Evolutionary conservation across 441 rosid species (phyloP), one percentile per base, ranked within the genome.

Genomic region (Mallotus repandus): DNA sequence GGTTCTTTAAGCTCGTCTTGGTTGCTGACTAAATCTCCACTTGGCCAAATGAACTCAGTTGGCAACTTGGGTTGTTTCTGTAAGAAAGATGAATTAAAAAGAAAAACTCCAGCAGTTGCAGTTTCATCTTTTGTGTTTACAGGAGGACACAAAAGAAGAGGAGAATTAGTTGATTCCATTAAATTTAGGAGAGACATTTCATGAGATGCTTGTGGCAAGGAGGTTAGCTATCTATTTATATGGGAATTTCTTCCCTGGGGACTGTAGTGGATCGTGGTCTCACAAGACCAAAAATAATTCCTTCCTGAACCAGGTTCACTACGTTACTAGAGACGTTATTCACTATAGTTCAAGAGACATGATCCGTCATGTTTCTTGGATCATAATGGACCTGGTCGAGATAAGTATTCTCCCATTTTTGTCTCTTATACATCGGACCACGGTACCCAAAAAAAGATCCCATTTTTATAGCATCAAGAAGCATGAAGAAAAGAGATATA

Each of bases 41-140:
- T 67, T 0, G 94, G 89, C 97, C 97, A 91, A 8, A 83, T 38
- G 82, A 88, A 91, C 69, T 88, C 88, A 13, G 75, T 72, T 56
- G 96, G 93, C 52, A 91, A 62, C 70, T 65, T 72, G 0, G 82
- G 10, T 61, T 84, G 82, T 2, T 74, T 76, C 48, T 79, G 83
- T 52, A 80, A 63, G 38, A 21, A 57, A 48, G 77, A 73, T 9
- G 81, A 41, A 69, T 86, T 82, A 22, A 83, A 79, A 25, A 57
- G 61, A 50, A 75, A 18, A 14, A 1, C n/a, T 0, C 69, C 69
- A 22, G n/a, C 57, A 2, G 11, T 22, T 76, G 77, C 72, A 45
- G 14, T 10, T 14, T 77, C 71, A 13, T 60, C 63, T 29, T 32
- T 25, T 29, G 63, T 60, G 13, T 32, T 32, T 45, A 69, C 69